These are phyloP conservation scores for Neltuma alba DNA, from an alignment of 306 rosid species.

Conservation along the genomic window DNA sequence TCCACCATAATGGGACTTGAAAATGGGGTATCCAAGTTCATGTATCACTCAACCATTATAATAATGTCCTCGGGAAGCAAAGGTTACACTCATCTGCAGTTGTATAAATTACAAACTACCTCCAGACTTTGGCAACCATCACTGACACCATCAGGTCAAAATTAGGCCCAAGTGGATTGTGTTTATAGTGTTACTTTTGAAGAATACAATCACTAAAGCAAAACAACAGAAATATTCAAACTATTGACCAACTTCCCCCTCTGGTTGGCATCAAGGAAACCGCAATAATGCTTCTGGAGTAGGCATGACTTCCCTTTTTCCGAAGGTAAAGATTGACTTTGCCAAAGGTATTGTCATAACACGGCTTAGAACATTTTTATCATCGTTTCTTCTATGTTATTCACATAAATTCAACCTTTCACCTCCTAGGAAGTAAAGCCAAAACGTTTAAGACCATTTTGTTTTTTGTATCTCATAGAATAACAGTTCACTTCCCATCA, in stretches of 20 bases:
- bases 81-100: slow-evolving; percentile 25
- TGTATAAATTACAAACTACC: neutral
- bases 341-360: neutral
- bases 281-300: neutral
- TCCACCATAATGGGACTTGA: neutral
- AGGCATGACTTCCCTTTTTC: neutral
- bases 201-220: neutral
- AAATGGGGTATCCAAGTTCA: neutral
- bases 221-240: neutral
- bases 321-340: neutral
- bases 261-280: neutral
- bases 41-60: neutral
- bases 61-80: neutral
- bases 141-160: slow-evolving; percentile 6
- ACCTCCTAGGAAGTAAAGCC: neutral
- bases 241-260: neutral
- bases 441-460: neutral
- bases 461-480: neutral
- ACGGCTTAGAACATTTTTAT: neutral
- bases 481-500: neutral
- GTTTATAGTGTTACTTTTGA: neutral
- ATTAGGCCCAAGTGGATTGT: slow-evolving; percentile 16
- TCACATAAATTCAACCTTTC: neutral
- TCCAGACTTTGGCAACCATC: neutral
- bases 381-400: neutral